Percentiles rank a stretch among this genome's conserved stretches.
These are phyloP conservation scores for Mrakia gelida DNA, from an alignment of 768 basidiomycete species.

Conservation along the genomic window DNA sequence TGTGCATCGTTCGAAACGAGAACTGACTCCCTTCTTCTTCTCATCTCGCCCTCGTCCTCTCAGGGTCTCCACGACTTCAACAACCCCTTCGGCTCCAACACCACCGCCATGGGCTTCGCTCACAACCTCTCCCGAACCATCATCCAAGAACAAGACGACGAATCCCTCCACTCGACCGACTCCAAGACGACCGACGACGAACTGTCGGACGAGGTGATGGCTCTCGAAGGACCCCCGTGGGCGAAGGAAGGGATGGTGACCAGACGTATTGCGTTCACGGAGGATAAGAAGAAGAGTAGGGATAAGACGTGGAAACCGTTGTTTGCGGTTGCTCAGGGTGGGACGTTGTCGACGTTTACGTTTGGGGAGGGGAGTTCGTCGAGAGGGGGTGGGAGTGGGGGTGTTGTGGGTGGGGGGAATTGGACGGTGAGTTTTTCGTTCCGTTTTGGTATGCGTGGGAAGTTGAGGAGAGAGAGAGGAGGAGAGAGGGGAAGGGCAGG, in stretches of 20 bases:
- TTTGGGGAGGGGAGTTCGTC: slow-evolving; percentile 64
- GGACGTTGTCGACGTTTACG: slow-evolving; percentile 90
- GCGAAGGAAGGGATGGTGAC: slow-evolving; percentile 97
- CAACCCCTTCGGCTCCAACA: slow-evolving; percentile 32
- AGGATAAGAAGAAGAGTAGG: slow-evolving; percentile 71
- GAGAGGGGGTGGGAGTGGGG: slow-evolving; percentile 48
- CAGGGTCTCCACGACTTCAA: neutral
- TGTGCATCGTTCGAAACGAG: too few species aligned
- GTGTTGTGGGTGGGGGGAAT: slow-evolving; percentile 85
- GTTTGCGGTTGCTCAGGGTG: slow-evolving; percentile 92
- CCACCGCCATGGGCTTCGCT: slow-evolving; percentile 90
- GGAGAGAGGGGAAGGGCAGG: neutral
- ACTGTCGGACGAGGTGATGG: slow-evolving; percentile 91
- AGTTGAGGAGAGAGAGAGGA: neutral
- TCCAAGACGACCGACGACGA: slow-evolving; percentile 58
- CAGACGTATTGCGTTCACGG: slow-evolving; percentile 92
- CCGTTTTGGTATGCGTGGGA: too few species aligned
- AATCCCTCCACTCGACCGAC: slow-evolving; percentile 62
- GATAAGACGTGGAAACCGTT: slow-evolving; percentile 90
- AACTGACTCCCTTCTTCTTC: neutral
- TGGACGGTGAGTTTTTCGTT: slow-evolving; percentile 83
- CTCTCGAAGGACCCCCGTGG: slow-evolving; percentile 93
- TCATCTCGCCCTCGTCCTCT: neutral
- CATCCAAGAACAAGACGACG: slow-evolving; percentile 89
- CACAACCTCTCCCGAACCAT: slow-evolving; percentile 94